phyloP scores from a whole-genome alignment of 2,329 filamentous ascomycete genomes.

The Pseudopithomyces maydicus region DNA sequence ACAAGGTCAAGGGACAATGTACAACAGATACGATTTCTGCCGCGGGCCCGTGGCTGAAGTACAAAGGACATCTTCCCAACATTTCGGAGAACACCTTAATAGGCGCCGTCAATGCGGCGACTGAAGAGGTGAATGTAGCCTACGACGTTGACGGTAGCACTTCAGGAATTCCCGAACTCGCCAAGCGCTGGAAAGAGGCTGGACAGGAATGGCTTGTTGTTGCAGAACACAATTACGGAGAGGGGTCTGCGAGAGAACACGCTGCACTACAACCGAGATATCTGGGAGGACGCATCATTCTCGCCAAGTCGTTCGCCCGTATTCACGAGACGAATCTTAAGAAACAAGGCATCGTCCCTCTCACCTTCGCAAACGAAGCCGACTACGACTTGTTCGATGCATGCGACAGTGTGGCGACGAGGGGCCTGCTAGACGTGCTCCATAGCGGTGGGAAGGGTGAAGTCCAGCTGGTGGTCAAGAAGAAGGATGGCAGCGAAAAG shows the following conservation, averaged over 20 bases:
- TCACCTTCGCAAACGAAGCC: slow-evolving; percentile 85
- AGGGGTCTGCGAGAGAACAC: slow-evolving; percentile 87
- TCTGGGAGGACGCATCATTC: slow-evolving; percentile 81
- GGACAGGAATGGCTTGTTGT: slow-evolving; percentile 88
- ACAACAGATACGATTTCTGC: slow-evolving; percentile 99
- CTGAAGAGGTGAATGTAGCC: slow-evolving; percentile 88
- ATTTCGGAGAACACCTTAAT: slow-evolving; percentile 98
- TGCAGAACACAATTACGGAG: slow-evolving; percentile 96
- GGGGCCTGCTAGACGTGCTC: slow-evolving; percentile 84
- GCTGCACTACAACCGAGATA: slow-evolving; percentile 90
- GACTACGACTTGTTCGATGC: slow-evolving; percentile 87
- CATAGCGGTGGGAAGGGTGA: slow-evolving; percentile 76
- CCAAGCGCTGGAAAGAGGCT: slow-evolving; percentile 77
- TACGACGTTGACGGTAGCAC: slow-evolving; percentile 81
- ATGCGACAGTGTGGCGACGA: slow-evolving; percentile 80
- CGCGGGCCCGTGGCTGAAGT: slow-evolving; percentile 96
- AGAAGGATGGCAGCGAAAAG: slow-evolving; percentile 65
- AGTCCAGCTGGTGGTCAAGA: slow-evolving; percentile 65
- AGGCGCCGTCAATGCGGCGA: slow-evolving; percentile 89
- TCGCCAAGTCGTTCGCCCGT: slow-evolving; percentile 85
- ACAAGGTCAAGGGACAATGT: slow-evolving; percentile 97
- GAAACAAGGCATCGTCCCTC: slow-evolving; percentile 94
- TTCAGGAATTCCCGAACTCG: slow-evolving; percentile 85
- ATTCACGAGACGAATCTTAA: slow-evolving; percentile 97
- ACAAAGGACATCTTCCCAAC: slow-evolving; percentile 98